Percentiles rank a stretch among this genome's conserved stretches.
These are phyloP conservation scores for Priceomyces carsonii DNA, from an alignment of 805 yeast genomes.

Conservation along the genomic window DNA sequence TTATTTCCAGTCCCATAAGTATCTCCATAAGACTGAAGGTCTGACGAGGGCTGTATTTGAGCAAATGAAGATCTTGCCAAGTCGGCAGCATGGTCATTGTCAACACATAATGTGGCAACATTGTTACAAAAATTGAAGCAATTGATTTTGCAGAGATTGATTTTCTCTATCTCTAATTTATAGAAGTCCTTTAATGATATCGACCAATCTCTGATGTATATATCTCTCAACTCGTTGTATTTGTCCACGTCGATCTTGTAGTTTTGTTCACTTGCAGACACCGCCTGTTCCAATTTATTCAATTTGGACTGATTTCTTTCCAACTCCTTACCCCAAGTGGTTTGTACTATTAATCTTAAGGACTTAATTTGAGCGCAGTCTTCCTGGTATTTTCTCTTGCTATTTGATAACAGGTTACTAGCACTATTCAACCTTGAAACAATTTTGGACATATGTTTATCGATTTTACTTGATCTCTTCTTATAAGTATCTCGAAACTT, in stretches of 20 bases:
- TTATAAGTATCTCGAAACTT: constrained; percentile 53
- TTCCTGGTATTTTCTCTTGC: constrained; percentile 52
- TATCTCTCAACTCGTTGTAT: constrained; percentile 56
- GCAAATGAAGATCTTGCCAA: constrained; percentile 67
- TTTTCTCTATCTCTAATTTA: constrained; percentile 68
- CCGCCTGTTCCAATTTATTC: constrained; percentile 46
- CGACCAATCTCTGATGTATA: constrained; percentile 76
- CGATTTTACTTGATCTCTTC: constrained; percentile 56
- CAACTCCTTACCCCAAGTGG: constrained; percentile 74
- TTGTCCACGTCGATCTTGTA: constrained; percentile 57
- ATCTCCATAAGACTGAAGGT: constrained; percentile 54
- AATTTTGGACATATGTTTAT: constrained; percentile 57
- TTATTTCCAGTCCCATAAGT: constrained; percentile 65
- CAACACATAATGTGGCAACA: constrained; percentile 73
- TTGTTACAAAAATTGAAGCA: constrained; percentile 79
- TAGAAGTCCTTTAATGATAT: constrained; percentile 62
- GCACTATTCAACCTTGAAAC: constrained; percentile 44
- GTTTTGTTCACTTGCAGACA: constrained; percentile 46
- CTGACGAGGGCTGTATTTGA: constrained; percentile 61
- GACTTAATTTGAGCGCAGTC: constrained; percentile 63
- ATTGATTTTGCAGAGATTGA: constrained; percentile 66
- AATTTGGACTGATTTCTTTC: constrained; percentile 60
- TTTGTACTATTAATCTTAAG: constrained; percentile 58
- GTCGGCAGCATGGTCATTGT: constrained; percentile 77
- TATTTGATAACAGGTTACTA: constrained; percentile 32